phyloP scores from a whole-genome alignment of 345 rosid species.

The Linum trigynum region DNA sequence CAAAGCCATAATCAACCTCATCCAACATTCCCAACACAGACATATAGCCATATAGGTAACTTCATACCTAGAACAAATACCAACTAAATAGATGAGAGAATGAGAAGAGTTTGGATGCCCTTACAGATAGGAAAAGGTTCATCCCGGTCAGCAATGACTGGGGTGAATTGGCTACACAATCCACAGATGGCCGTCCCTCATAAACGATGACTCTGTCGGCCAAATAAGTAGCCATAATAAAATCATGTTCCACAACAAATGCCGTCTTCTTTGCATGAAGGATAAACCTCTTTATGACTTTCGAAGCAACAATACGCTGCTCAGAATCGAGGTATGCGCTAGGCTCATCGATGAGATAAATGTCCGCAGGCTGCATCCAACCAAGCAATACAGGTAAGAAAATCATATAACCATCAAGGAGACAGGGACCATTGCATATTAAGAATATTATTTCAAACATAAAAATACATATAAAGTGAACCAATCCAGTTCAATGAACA shows the following conservation, averaged over 20 bases:
- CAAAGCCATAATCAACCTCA: not conserved
- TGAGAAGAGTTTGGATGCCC: constrained; percentile 15
- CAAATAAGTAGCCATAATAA: constrained; percentile 91
- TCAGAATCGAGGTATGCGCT: constrained; percentile 99
- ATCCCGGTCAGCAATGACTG: constrained; percentile 93
- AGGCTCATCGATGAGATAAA: constrained; percentile 95
- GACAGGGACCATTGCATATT: not conserved
- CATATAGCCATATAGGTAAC: not conserved
- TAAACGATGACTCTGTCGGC: constrained; percentile 93
- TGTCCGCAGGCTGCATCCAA: constrained; percentile 84
- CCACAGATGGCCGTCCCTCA: constrained; percentile 83
- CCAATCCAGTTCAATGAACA: not conserved
- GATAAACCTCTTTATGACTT: constrained; percentile 95
- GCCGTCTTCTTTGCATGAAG: constrained; percentile 99
- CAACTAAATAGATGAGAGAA: not conserved
- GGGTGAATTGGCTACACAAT: constrained; percentile 86
- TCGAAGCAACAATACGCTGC: constrained; percentile 97
- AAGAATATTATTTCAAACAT: too few relatives aligned
- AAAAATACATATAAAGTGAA: too few relatives aligned
- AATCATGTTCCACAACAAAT: constrained; percentile 97
- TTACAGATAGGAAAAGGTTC: constrained; percentile 95
- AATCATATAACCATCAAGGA: not conserved
- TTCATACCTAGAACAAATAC: not conserved
- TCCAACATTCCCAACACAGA: not conserved
- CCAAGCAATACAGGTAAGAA: constrained; percentile 2